Percentiles rank a stretch among this genome's conserved stretches.
phyloP scores from a whole-genome alignment of 495 filamentous ascomycete genomes.

The Talaromyces ruber region DNA sequence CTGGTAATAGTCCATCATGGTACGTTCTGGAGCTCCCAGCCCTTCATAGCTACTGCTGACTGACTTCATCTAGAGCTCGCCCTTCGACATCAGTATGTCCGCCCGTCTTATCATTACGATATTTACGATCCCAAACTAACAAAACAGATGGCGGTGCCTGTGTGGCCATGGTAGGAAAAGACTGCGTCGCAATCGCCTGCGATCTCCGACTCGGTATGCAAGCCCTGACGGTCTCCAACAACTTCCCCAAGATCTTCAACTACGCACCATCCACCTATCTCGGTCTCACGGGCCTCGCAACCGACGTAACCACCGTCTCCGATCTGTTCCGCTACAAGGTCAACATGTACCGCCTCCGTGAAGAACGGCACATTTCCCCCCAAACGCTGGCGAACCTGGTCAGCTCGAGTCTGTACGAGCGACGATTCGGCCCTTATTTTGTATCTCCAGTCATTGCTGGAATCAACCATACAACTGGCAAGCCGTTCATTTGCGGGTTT shows the following conservation, averaged over 20 bases:
- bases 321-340: slow-evolving; percentile 99
- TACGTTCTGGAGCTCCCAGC: background rate
- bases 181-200: slow-evolving; percentile 98
- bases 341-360: slow-evolving; percentile 98
- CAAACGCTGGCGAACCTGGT: slow-evolving; percentile 95
- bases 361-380: slow-evolving; percentile 91
- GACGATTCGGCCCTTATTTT: slow-evolving; percentile 92
- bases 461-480: slow-evolving; percentile 80
- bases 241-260: slow-evolving; percentile 99
- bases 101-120: background rate
- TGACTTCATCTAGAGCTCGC: slow-evolving; percentile 48
- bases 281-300: slow-evolving; percentile 93
- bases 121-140: background rate
- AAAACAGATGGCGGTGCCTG: slow-evolving; percentile 82
- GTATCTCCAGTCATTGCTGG: slow-evolving; percentile 91
- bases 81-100: slow-evolving; percentile 80
- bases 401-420: slow-evolving; percentile 82
- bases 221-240: slow-evolving; percentile 94
- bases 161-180: slow-evolving; percentile 97
- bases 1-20: slow-evolving; percentile 5
- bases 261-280: slow-evolving; percentile 89
- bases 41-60: slow-evolving; percentile 5
- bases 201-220: slow-evolving; percentile 97
- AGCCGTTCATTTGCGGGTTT: slow-evolving; percentile 98
- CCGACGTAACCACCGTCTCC: slow-evolving; percentile 87